phyloP scores from a whole-genome alignment of 129 eudicot genomes.

The Ambrosia artemisiifolia region DNA sequence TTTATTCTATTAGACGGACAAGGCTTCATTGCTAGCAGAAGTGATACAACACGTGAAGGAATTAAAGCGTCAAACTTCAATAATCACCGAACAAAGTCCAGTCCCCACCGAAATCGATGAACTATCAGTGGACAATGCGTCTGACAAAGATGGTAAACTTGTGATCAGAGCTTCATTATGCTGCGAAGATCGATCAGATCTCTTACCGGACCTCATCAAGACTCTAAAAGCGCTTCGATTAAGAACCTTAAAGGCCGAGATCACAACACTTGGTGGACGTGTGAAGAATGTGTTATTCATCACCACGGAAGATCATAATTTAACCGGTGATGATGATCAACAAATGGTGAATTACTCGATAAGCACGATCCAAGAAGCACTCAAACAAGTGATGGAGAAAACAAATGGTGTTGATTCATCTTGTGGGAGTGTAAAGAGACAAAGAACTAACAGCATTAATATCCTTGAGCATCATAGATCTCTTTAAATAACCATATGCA shows the following conservation, averaged over 20 bases:
- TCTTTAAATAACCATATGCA: slow-evolving; percentile 23
- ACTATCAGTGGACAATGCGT: slow-evolving; percentile 52
- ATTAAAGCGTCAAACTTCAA: slow-evolving; percentile 72
- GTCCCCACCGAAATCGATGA: slow-evolving; percentile 84
- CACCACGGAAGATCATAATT: slow-evolving; percentile 45
- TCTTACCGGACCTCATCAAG: slow-evolving; percentile 80
- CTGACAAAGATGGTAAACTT: slow-evolving; percentile 54
- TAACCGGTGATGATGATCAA: slow-evolving; percentile 23
- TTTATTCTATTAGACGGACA: slow-evolving; percentile 65
- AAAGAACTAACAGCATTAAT: slow-evolving; percentile 60
- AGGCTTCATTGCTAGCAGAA: slow-evolving; percentile 97
- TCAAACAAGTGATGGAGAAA: slow-evolving; percentile 74
- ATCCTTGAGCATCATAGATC: slow-evolving; percentile 52
- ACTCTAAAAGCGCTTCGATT: slow-evolving; percentile 64
- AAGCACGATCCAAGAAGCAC: slow-evolving; percentile 73
- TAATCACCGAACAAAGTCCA: slow-evolving; percentile 57
- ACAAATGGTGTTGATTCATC: slow-evolving; percentile 56
- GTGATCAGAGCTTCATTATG: slow-evolving; percentile 76
- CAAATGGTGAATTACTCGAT: slow-evolving; percentile 55
- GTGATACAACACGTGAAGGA: slow-evolving; percentile 93
- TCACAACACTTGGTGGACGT: slow-evolving; percentile 84
- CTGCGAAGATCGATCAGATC: slow-evolving; percentile 79
- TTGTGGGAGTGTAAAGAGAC: slow-evolving; percentile 80
- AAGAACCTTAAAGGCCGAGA: slow-evolving; percentile 78
- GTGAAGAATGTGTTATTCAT: slow-evolving; percentile 77